Evolutionary conservation across 2,329 filamentous ascomycete genomes (phyloP), one percentile per base, ranked within the genome.

Genomic region (Ceratocystis variospora): DNA sequence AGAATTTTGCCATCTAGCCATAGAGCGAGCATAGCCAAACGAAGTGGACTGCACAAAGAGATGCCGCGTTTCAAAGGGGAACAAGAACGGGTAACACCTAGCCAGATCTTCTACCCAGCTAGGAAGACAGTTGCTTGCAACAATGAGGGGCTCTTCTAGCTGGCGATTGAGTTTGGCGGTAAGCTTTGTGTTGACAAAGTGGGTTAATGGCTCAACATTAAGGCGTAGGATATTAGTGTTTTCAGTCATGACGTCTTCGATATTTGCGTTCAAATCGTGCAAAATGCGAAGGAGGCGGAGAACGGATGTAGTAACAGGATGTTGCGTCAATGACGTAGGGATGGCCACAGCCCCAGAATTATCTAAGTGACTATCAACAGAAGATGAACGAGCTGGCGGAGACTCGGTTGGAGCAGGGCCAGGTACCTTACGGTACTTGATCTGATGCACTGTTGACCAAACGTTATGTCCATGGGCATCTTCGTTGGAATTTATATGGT

Each of bases 151-250:
- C 76, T 99, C 95, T 73, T 99, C 94, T 12, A 99, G 79, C 74
- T 99, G 95, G 33, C 94, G 87, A 73, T 99, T 99, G 66, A 99
- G 83, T 77, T 99, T 99, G 0, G 94, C 95, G 0, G 94, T 99
- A 46, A 99, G 83, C 75, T 99, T 99, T 0, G 94, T 96, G 73
- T 99, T 99, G 76, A 99, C 94, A 71, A 99, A 99, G 71, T 97
- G 92, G 1, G 92, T 87, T 61, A 95, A 76, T 0, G 93, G 89
- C 75, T 97, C 93, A 1, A 87, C 81, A 62, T 89, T 89, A 33
- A 95, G 79, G 69, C 84, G 86, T 67, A 88, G 76, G 2, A 83
- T 78, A 64, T 86, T 85, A 72, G 88, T 88, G 71, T 88, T 88
- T 69, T 93, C 88, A 1, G 88, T 83, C 69, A 96, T 76, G 3